These are phyloP conservation scores for Fusarium tjaetaba DNA, from an alignment of 2,329 filamentous ascomycete species.

Conservation along the genomic window DNA sequence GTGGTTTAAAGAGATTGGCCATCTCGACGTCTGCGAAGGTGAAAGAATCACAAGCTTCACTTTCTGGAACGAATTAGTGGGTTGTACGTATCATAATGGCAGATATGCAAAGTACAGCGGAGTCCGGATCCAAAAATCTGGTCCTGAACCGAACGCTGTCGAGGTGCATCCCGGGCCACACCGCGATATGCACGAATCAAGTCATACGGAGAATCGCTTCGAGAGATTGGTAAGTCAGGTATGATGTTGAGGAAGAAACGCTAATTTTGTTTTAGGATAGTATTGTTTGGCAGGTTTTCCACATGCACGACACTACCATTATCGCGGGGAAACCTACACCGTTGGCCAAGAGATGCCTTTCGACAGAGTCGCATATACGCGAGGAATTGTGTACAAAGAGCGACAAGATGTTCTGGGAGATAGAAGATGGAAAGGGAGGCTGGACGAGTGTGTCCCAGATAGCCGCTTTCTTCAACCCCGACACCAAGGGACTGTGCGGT, in stretches of 20 bases:
- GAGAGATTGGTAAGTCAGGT: neutral
- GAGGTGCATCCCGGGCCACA: neutral
- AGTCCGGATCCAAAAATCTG: neutral
- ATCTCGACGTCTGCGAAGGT: neutral
- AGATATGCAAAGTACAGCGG: neutral
- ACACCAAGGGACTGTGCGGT: neutral
- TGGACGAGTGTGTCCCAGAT: neutral
- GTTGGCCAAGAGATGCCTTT: neutral
- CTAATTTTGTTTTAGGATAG: no score
- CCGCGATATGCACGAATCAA: neutral
- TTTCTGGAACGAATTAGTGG: no score
- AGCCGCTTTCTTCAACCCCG: neutral
- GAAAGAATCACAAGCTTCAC: no score
- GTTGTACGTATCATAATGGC: no score
- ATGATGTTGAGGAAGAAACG: no score
- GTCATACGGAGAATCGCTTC: neutral
- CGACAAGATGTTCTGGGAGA: constrained; percentile 1
- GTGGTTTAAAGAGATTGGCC: neutral
- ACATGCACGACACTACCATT: no score
- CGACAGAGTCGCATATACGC: fast-evolving
- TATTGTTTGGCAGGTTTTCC: no score
- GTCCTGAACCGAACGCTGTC: neutral
- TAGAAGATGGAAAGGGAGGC: neutral
- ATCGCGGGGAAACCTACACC: neutral
- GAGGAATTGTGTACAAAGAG: fast-evolving